Evolutionary conservation across 306 rosid genomes (phyloP).

Genomic region (Rosa multiflora): DNA sequence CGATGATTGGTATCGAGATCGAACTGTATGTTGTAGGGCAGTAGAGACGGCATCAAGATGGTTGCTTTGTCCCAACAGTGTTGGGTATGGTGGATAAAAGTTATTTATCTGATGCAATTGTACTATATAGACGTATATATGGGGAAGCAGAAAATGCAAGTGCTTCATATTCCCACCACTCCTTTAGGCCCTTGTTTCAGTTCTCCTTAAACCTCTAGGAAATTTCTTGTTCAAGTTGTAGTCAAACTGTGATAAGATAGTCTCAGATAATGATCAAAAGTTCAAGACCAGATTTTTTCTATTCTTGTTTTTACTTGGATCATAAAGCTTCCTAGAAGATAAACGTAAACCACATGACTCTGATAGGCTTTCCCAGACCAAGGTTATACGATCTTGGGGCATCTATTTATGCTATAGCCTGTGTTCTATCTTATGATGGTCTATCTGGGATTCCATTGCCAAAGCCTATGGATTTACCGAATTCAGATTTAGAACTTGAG

Average conservation of each 20-base stretch:
- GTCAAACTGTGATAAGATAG: neutral
- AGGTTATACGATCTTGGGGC: conserved; percentile 30
- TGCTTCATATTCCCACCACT: neutral
- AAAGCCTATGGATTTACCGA: conserved; percentile 32
- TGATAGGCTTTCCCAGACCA: neutral
- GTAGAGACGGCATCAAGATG: neutral
- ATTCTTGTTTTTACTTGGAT: neutral
- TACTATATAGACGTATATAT: neutral
- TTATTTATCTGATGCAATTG: neutral
- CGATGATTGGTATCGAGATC: no score
- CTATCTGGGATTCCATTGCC: conserved; percentile 40
- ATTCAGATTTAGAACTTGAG: conserved; percentile 38
- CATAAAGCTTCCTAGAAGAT: neutral
- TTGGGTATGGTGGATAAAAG: neutral
- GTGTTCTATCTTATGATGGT: conserved; percentile 71
- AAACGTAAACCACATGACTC: conserved; percentile 3
- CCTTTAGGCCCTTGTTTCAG: neutral
- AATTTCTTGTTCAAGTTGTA: neutral
- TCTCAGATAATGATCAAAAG: neutral
- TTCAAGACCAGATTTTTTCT: no score
- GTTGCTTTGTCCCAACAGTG: neutral
- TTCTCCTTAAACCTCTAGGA: neutral
- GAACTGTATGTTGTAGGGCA: neutral
- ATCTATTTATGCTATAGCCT: conserved; percentile 53
- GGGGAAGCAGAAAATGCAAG: neutral